phyloP scores from a whole-genome alignment of 768 basidiomycete genomes.

The Lyophyllum atratum region DNA sequence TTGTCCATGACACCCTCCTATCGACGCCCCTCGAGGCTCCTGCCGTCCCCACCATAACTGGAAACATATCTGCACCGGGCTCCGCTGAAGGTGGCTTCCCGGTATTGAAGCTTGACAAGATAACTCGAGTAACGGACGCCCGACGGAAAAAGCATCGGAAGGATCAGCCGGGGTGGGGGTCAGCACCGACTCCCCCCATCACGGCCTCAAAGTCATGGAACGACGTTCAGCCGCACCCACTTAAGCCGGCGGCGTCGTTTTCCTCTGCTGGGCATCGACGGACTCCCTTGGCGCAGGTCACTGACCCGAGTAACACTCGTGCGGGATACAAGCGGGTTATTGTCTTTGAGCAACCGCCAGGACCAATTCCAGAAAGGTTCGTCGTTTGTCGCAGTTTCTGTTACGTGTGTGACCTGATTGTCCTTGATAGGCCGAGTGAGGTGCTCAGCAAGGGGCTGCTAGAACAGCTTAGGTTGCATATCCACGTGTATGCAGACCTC shows the following conservation, averaged over 20 bases:
- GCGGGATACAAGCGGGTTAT: conserved; percentile 31
- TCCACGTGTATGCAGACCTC: conserved; percentile 74
- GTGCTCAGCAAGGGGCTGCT: conserved; percentile 40
- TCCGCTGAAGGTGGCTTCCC: conserved; percentile 1
- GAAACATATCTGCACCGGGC: conserved; percentile 4
- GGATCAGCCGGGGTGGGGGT: background rate
- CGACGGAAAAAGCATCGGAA: background rate
- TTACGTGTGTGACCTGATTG: conserved; percentile 9
- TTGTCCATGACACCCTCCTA: conserved; percentile 55
- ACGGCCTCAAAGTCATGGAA: conserved; percentile 56
- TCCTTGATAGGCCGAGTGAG: conserved; percentile 17
- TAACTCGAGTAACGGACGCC: background rate
- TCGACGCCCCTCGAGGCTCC: conserved; percentile 48
- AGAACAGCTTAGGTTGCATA: conserved; percentile 49
- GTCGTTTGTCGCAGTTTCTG: background rate
- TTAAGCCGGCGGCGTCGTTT: conserved; percentile 39
- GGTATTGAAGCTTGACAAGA: conserved; percentile 1
- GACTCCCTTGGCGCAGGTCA: conserved; percentile 29
- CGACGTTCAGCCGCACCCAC: conserved; percentile 38
- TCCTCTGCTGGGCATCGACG: conserved; percentile 45
- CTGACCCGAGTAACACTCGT: conserved; percentile 26
- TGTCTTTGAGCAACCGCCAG: conserved; percentile 39
- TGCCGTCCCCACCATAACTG: conserved; percentile 32
- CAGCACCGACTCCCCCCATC: background rate
- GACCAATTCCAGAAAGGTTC: conserved; percentile 15